Conservation (phyloP, 108 stramenopile species). For the Cyclotella sp. region DNA sequence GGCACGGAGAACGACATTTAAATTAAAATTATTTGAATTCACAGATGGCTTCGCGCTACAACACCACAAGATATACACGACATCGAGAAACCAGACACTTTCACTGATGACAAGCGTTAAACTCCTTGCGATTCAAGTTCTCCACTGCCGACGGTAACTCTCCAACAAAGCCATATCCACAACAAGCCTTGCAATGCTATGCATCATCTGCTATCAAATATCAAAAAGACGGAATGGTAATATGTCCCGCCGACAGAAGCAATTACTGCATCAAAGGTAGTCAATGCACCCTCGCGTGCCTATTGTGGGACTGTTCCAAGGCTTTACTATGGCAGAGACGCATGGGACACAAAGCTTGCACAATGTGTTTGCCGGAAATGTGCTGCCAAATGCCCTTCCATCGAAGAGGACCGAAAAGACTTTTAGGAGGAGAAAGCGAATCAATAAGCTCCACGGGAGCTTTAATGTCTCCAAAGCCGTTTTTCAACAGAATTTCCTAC, state of each 20-base stretch:
- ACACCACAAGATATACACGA: too few relatives aligned
- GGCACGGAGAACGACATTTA: too few relatives aligned
- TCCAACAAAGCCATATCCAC: conserved; percentile 12
- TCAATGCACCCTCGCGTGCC: conserved; percentile 29
- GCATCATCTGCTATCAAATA: conserved; percentile 34
- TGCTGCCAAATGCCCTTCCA: conserved; percentile 20
- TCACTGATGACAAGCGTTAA: neutral
- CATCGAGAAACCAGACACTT: neutral
- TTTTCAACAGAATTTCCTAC: conserved; percentile 39
- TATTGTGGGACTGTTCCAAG: conserved; percentile 39
- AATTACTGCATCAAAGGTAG: conserved; percentile 32
- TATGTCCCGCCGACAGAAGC: conserved; percentile 33
- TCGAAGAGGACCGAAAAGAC: conserved; percentile 28
- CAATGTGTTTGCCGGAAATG: conserved; percentile 52
- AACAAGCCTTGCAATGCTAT: conserved; percentile 41
- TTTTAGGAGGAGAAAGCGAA: conserved; percentile 20
- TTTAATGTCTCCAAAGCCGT: neutral
- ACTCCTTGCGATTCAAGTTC: neutral
- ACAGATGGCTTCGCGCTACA: too few relatives aligned
- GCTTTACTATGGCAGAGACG: conserved; percentile 36
- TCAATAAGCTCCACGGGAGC: neutral
- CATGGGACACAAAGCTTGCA: conserved; percentile 38
- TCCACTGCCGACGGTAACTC: neutral
- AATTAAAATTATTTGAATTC: too few relatives aligned
- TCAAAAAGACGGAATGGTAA: conserved; percentile 39